A percentile compares a stretch with the other conserved stretches of the same genome.
Evolutionary conservation across 2,329 filamentous ascomycete species (phyloP).

Genomic region (Scopulariopsis brevicaulis): DNA sequence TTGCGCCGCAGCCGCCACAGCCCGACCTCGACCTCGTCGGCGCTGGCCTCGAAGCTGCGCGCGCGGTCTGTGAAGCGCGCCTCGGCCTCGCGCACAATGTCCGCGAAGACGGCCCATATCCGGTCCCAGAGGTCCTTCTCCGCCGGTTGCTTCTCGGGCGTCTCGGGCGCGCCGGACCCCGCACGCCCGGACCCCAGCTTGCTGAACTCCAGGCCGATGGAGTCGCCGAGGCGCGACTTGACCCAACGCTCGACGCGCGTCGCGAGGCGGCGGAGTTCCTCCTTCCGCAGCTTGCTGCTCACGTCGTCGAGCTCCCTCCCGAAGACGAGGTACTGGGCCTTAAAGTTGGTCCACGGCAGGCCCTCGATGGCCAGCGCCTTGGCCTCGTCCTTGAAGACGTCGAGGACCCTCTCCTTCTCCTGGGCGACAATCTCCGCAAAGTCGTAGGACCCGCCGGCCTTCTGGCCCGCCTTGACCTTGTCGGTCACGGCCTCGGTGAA

Average conservation of each 20-base stretch:
- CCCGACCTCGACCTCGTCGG: constrained; percentile 84
- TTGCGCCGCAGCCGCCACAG: constrained; percentile 88
- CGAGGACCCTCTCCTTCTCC: constrained; percentile 67
- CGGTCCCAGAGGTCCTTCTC: constrained; percentile 94
- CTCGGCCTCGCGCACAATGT: constrained; percentile 77
- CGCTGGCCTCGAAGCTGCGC: constrained; percentile 84
- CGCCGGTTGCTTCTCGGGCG: constrained; percentile 53
- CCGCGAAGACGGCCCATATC: constrained; percentile 78
- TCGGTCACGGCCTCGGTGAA: constrained; percentile 83
- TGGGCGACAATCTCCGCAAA: constrained; percentile 86
- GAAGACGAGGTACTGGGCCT: constrained; percentile 67
- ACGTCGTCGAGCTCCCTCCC: constrained; percentile 88
- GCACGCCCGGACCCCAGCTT: constrained; percentile 82
- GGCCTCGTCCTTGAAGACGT: constrained; percentile 66
- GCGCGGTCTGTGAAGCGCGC: constrained; percentile 76
- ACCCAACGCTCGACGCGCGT: constrained; percentile 92
- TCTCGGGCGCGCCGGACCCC: constrained; percentile 72
- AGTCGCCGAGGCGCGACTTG: constrained; percentile 74
- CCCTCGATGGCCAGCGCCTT: constrained; percentile 64
- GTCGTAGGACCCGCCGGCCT: constrained; percentile 81
- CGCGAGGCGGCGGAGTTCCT: constrained; percentile 90
- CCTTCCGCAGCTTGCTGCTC: constrained; percentile 72
- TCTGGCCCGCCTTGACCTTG: constrained; percentile 85
- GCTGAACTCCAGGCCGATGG: constrained; percentile 89
- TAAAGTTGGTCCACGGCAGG: constrained; percentile 81